Evolutionary conservation across 768 basidiomycete genomes (phyloP).

Genomic region (Podaxis sp.): DNA sequence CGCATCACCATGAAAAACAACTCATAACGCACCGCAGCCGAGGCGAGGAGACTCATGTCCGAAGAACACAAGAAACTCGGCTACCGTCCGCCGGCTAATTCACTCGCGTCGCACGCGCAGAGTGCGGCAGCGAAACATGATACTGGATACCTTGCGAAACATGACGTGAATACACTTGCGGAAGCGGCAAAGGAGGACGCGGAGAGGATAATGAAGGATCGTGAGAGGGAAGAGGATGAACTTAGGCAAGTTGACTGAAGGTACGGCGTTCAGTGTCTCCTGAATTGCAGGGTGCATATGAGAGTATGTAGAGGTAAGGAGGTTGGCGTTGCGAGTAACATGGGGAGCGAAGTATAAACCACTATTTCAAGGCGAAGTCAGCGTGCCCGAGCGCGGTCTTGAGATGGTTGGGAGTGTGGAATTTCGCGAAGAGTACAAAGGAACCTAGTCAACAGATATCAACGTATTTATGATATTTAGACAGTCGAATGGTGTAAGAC

Average conservation of each 20-base stretch:
- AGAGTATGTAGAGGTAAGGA: too few relatives aligned
- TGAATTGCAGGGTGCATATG: too few relatives aligned
- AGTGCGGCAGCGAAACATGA: not conserved
- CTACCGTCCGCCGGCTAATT: not conserved
- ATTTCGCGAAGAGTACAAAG: too few relatives aligned
- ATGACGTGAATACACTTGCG: not conserved
- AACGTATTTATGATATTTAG: too few relatives aligned
- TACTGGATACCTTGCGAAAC: not conserved
- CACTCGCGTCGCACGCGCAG: not conserved
- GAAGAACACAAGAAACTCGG: conserved; percentile 1
- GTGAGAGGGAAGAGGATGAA: not conserved
- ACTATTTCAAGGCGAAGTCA: too few relatives aligned
- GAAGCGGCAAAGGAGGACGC: not conserved
- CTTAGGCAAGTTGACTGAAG: not conserved
- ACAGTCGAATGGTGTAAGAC: too few relatives aligned
- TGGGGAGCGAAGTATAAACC: too few relatives aligned
- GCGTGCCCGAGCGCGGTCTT: too few relatives aligned
- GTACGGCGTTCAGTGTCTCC: not conserved
- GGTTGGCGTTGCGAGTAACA: too few relatives aligned
- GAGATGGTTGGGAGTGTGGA: too few relatives aligned
- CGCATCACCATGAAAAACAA: not conserved
- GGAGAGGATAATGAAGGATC: not conserved
- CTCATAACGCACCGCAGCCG: not conserved
- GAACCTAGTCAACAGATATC: too few relatives aligned
- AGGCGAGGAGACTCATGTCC: conserved; percentile 1